Conservation (phyloP, 805 yeast species). For the Metschnikowia vanudenii region DNA sequence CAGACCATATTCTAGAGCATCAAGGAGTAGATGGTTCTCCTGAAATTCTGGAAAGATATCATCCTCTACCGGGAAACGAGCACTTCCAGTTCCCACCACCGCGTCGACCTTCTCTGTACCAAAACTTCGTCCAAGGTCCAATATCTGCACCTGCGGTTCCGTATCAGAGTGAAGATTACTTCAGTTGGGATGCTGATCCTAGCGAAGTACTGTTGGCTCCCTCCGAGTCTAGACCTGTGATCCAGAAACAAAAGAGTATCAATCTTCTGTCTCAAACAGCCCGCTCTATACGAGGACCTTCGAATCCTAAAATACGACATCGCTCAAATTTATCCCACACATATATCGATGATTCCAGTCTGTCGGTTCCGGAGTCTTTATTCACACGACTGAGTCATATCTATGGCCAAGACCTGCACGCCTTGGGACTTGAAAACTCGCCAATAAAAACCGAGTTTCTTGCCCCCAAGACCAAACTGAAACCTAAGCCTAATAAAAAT, state of each 20-base stretch:
- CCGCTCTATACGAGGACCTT: slow-evolving; percentile 7
- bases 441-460: not conserved
- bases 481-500: slow-evolving; percentile 15
- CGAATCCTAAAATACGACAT: slow-evolving; percentile 11
- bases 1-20: not conserved
- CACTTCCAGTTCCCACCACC: slow-evolving; percentile 7
- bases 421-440: not conserved
- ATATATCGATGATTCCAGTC: slow-evolving; percentile 7
- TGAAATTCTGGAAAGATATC: not conserved
- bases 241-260: slow-evolving; percentile 1
- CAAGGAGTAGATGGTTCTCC: not conserved
- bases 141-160: slow-evolving; percentile 19
- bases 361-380: slow-evolving; percentile 2
- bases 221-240: not conserved
- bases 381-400: slow-evolving; percentile 1
- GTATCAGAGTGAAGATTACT: slow-evolving; percentile 14
- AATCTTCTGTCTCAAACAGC: slow-evolving; percentile 1
- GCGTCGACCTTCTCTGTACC: slow-evolving; percentile 2
- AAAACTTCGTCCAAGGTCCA: slow-evolving; percentile 10
- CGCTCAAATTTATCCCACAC: slow-evolving; percentile 15
- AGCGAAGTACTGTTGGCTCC: not conserved
- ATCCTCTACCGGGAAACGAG: slow-evolving; percentile 10
- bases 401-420: not conserved
- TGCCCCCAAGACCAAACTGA: slow-evolving; percentile 1
- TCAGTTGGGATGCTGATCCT: slow-evolving; percentile 7